These are phyloP conservation scores for Magnaporthiopsis rhizophila DNA, from an alignment of 2,329 filamentous ascomycete species.

Conservation along the genomic window DNA sequence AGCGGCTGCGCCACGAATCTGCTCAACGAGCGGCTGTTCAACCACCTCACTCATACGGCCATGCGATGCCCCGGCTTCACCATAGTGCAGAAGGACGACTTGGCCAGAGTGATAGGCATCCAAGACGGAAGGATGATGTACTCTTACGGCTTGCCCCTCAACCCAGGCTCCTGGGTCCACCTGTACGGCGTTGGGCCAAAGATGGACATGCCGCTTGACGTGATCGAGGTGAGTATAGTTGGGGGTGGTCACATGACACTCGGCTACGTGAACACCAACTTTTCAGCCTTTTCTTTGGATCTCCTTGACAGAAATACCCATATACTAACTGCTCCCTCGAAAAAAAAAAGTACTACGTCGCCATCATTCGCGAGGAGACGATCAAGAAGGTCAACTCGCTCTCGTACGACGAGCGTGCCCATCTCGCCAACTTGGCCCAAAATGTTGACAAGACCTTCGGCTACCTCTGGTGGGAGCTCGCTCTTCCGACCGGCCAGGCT, in stretches of 20 bases:
- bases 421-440: constrained; percentile 24
- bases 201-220: constrained; percentile 37
- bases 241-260: not conserved
- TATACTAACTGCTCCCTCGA: not conserved
- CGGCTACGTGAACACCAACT: not conserved
- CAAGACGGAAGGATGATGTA: constrained; percentile 24
- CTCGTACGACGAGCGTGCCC: constrained; percentile 32
- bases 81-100: constrained; percentile 51
- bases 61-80: constrained; percentile 55
- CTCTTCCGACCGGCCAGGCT: constrained; percentile 28
- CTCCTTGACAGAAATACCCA: too few species aligned
- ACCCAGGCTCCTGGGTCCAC: constrained; percentile 41
- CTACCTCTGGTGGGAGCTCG: constrained; percentile 41
- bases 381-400: constrained; percentile 29
- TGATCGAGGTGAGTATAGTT: constrained; percentile 42
- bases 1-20: constrained; percentile 31
- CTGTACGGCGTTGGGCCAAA: constrained; percentile 44
- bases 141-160: constrained; percentile 38
- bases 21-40: constrained; percentile 44
- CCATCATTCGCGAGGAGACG: constrained; percentile 45
- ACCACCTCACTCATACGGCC: constrained; percentile 42
- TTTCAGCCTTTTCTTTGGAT: not conserved
- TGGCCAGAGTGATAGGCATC: constrained; percentile 36
- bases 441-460: constrained; percentile 41
- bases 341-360: constrained; percentile 47